Conservation (phyloP, 495 filamentous ascomycete genomes). For the Tuber microsphaerosporum region DNA sequence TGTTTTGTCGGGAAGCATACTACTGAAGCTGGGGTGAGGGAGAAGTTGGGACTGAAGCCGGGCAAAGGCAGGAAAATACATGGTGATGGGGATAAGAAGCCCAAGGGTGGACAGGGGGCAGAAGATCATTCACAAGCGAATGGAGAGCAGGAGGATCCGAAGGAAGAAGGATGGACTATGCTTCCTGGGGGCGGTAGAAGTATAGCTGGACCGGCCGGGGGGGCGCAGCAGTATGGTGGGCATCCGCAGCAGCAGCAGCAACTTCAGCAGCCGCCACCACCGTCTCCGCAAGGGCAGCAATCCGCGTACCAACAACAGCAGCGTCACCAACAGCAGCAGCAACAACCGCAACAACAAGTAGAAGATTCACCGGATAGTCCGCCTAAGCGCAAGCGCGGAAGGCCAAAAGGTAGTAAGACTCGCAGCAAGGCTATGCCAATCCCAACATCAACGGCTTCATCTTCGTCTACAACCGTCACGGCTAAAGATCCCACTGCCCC, state of each 20-base stretch:
- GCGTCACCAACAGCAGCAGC: background rate
- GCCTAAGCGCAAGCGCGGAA: slow-evolving; percentile 35
- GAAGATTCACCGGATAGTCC: slow-evolving; percentile 23
- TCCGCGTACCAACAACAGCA: slow-evolving; percentile 18
- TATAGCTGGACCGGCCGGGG: slow-evolving; percentile 15
- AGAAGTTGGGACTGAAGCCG: slow-evolving; percentile 39
- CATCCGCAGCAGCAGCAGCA: slow-evolving; percentile 25
- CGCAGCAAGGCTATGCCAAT: slow-evolving; percentile 32
- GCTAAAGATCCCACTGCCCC: background rate
- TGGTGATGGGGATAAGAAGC: slow-evolving; percentile 29
- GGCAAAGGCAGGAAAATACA: slow-evolving; percentile 38
- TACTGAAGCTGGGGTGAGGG: slow-evolving; percentile 36
- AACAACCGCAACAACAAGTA: slow-evolving; percentile 4
- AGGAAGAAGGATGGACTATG: slow-evolving; percentile 11
- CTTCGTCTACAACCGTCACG: background rate
- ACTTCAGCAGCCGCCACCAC: slow-evolving; percentile 13
- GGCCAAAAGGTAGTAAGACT: slow-evolving; percentile 39
- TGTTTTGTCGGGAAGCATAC: slow-evolving; percentile 41
- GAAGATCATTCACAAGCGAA: slow-evolving; percentile 12
- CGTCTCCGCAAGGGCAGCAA: slow-evolving; percentile 3
- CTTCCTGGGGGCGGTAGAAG: slow-evolving; percentile 17
- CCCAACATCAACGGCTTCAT: slow-evolving; percentile 5
- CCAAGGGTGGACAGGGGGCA: slow-evolving; percentile 18
- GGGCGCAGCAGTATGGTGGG: slow-evolving; percentile 12
- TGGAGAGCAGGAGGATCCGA: slow-evolving; percentile 18